Evolutionary conservation across 257 asterid genomes (phyloP).

Genomic region (Perilla frutescens): DNA sequence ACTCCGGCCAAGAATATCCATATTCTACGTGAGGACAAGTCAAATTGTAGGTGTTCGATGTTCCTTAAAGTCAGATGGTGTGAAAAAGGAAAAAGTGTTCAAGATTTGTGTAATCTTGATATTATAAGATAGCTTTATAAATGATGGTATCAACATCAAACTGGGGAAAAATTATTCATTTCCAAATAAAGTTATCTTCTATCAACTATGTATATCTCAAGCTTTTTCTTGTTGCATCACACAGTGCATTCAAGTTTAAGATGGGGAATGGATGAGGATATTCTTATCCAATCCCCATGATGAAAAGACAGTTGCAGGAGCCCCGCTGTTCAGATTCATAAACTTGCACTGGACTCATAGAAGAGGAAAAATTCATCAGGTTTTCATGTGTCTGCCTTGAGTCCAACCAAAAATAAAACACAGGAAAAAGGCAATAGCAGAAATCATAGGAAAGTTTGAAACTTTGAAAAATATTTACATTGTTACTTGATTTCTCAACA

Average conservation of each 20-base stretch:
- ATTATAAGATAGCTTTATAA: not conserved
- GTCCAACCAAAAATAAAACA: not conserved
- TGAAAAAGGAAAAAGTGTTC: not conserved
- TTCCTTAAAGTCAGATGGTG: not conserved
- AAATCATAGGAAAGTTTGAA: not conserved
- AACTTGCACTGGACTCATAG: not conserved
- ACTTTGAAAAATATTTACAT: no score
- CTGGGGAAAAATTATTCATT: not conserved
- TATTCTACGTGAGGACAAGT: not conserved
- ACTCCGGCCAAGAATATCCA: constrained; percentile 9
- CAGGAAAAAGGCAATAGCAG: not conserved
- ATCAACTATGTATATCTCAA: not conserved
- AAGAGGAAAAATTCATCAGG: not conserved
- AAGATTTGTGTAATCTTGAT: not conserved
- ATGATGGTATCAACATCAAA: not conserved
- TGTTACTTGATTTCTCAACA: constrained; percentile 7
- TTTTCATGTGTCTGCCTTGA: not conserved
- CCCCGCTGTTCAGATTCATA: no score
- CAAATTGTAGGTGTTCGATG: not conserved
- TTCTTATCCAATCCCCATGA: no score
- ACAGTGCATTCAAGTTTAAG: no score
- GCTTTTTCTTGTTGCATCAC: not conserved
- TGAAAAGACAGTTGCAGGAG: no score
- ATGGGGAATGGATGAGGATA: no score
- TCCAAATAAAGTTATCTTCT: not conserved